phyloP scores from a whole-genome alignment of 306 rosid genomes.

The Cucurbita maxima region DNA sequence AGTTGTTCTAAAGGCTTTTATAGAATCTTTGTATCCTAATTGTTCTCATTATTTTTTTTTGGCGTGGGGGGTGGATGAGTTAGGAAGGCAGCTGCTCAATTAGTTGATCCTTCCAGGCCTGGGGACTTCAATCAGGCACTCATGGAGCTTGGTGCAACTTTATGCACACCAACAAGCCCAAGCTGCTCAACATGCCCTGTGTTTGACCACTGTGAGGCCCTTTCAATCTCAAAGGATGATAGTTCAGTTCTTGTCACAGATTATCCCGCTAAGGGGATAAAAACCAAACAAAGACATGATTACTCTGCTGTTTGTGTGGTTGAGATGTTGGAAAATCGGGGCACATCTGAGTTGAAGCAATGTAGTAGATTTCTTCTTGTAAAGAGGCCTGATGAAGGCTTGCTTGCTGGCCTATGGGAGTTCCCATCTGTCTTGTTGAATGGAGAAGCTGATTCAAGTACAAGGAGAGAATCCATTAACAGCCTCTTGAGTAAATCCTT shows the following conservation, averaged over 20 bases:
- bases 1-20: neutral
- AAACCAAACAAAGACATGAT: constrained; percentile 50
- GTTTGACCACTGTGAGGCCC: constrained; percentile 49
- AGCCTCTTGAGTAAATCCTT: constrained; percentile 31
- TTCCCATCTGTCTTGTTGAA: constrained; percentile 65
- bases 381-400: constrained; percentile 77
- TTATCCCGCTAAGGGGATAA: constrained; percentile 54
- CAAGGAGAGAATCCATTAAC: constrained; percentile 42
- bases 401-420: constrained; percentile 98
- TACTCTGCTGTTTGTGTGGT: constrained; percentile 71
- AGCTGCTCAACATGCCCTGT: constrained; percentile 69
- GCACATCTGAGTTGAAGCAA: constrained; percentile 9
- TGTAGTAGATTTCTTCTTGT: constrained; percentile 49
- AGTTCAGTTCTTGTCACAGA: constrained; percentile 50
- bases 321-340: constrained; percentile 45
- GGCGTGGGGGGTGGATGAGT: constrained; percentile 4
- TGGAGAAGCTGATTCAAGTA: constrained; percentile 32
- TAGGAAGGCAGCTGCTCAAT: constrained; percentile 73
- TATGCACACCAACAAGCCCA: constrained; percentile 65
- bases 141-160: constrained; percentile 92
- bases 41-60: neutral
- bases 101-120: constrained; percentile 68
- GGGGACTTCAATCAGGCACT: constrained; percentile 93
- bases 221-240: constrained; percentile 35
- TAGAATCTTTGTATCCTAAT: neutral